Evolutionary conservation across 306 rosid genomes (phyloP), one percentile per base, ranked within the genome.

Genomic region (Urtica urens): DNA sequence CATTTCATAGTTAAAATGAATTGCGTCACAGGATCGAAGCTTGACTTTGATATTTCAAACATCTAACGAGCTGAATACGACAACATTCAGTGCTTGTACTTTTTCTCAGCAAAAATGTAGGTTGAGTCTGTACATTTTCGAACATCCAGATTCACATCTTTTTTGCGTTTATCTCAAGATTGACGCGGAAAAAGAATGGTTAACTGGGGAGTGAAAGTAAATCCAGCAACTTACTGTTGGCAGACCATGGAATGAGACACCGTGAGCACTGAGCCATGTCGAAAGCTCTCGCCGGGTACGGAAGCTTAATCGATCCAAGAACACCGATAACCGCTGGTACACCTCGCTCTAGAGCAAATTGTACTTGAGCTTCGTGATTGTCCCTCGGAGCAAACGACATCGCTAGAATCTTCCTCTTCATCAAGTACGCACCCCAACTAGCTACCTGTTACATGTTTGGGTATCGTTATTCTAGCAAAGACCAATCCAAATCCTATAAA

Each of bases 231-330:
- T 73, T 62, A 82, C 99, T 93, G 68, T 92, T 67, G 46, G 67
- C 46, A 59, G 96, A 46, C 99, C 99, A 85, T 7, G 94, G 99
- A 45, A 92, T 92, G 33, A 92, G 70, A 62, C 99, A 92, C 25
- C 99, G 79, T 41, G 99, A 92, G 69, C 99, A 92, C 62, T 92
- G 99, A 51, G 96, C 84, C 96, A 92, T 92, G 66, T 92, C 99
- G 16, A 92, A 92, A 45, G 99, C 75, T 65, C 94, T 79, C 35
- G 99, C 75, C 21, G 94, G 99, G 71, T 64, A 92, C 38, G 96
- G 99, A 43, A 92, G 99, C 58, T 24, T 74, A 45, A 92, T 78
- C 41, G 93, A 54, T 56, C 99, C 99, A 54, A 92, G 78, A 65
- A 92, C 99, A 20, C 96, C 96, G 45, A 92, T 82, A 55, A 82